These are phyloP conservation scores for Rhizopogon vinicolor DNA, from an alignment of 768 basidiomycete genomes.

Conservation along the genomic window DNA sequence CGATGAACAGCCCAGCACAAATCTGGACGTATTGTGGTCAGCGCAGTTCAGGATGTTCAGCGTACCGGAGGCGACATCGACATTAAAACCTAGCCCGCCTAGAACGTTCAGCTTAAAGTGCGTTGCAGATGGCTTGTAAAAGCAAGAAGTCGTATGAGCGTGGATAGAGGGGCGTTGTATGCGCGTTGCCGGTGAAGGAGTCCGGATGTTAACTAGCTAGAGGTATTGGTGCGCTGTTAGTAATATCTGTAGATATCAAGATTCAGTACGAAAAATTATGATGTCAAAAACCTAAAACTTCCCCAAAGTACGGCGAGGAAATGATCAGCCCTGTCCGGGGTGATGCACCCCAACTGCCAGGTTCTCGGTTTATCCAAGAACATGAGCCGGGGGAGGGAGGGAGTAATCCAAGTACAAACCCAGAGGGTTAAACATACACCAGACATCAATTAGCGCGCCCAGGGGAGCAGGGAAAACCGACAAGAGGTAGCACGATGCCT, in stretches of 20 bases:
- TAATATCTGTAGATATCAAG: constrained; percentile 47
- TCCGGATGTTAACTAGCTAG: constrained; percentile 78
- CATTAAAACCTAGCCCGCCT: constrained; percentile 30
- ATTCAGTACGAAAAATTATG: not conserved
- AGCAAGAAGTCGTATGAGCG: constrained; percentile 87
- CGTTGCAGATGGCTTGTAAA: constrained; percentile 86
- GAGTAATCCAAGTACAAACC: not conserved
- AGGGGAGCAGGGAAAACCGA: constrained; percentile 69
- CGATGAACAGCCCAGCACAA: constrained; percentile 85
- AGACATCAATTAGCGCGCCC: constrained; percentile 61
- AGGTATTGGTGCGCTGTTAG: constrained; percentile 91
- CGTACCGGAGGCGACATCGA: not conserved
- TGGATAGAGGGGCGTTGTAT: constrained; percentile 85
- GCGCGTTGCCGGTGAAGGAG: constrained; percentile 85
- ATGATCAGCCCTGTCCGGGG: constrained; percentile 58
- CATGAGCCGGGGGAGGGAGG: constrained; percentile 5
- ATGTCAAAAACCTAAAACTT: constrained; percentile 10
- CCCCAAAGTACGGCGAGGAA: constrained; percentile 72
- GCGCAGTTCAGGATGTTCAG: constrained; percentile 22
- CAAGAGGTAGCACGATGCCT: constrained; percentile 62
- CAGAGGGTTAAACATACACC: constrained; percentile 47
- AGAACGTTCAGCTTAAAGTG: constrained; percentile 78
- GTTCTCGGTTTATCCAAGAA: not conserved
- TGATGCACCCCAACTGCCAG: constrained; percentile 22
- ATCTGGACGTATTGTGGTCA: constrained; percentile 65